Evolutionary conservation across 2,329 filamentous ascomycete genomes (phyloP), one percentile per base, ranked within the genome.

Genomic region (Calycina herbarum): DNA sequence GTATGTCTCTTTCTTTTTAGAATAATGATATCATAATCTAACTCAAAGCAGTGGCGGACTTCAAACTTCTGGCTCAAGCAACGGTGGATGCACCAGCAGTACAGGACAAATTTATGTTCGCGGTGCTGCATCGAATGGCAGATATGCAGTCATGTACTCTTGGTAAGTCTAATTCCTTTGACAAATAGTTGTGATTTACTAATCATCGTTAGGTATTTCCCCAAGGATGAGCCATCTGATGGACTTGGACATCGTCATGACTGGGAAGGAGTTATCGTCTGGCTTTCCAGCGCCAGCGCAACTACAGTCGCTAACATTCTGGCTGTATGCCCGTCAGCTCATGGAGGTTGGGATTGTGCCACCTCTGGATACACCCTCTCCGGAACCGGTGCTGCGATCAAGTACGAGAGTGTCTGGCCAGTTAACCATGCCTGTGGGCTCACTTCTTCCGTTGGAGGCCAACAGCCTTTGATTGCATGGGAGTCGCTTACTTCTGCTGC

Each of bases 181-280:
- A 33, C 13, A n/a, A 31, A 17, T 29, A 27, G 20, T 10, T 11
- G 48, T 54, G 20, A 54, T 13, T 24, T 54, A 35, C 29, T 57
- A 33, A 57, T 57, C 5, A 2, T 8, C 11, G 35, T 31, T 31
- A 57, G 56, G 56, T 57, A 57, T 31, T 33, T 57, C 27, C 56
- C 56, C 56, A 57, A 57, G 27, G 56, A 57, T 31, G 27, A 10
- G 27, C 56, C 56, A 33, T 35, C 56, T 17, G 10, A 20, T 35
- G 56, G 56, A 20, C 56, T 57, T 35, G 56, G 56, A 17, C 56
- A 57, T 33, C 56, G 56, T 57, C 56, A 57, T 33, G 56, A 57
- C 15, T 57, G 27, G 29, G 56, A 57, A 27, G 56, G 24, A 33
- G 29, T 57, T 17, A 33, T 57, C n/a, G 56, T 57, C 27, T 57